Evolutionary conservation across 805 yeast genomes (phyloP), one percentile per base, ranked within the genome.

Genomic region (Wickerhamomyces canadensis): DNA sequence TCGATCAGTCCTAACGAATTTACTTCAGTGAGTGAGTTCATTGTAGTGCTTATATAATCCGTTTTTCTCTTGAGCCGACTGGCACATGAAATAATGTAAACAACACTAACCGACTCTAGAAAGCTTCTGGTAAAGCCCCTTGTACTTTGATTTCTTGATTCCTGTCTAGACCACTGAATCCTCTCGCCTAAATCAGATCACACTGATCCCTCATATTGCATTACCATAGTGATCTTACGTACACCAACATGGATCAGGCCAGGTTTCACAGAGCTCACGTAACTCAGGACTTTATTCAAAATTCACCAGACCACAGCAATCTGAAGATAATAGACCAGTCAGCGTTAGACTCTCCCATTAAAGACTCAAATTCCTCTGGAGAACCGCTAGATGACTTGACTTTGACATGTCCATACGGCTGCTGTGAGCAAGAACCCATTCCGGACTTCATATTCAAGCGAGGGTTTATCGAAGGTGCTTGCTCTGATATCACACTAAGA

Each of bases 401-500:
- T 3, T 5, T 15, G 19, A 29, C 44, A 4, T 58, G 62, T 29
- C 46, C 57, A 4, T 52, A 36, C 37, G 60, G 61, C 0, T 57
- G 62, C 34, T 58, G 62, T 29, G 49, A 41, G n/a, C 33, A 34
- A 3, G 47, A 40, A 27, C 27, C 43, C 6, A 25, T 61, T 8
- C 35, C 51, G 4, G 62, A 56, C 16, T 64, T 62, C 40, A 52
- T 69, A 23, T 54, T 59, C 39, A 54, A 55, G 33, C 51, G 61
- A 27, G 76, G 74, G 1, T 63, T 66, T 42, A 37, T 66, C 6
- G 64, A 66, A 27, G 77, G 77, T 0, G 62, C 60, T 2, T 70
- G 72, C 39, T 65, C 72, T 2, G 78, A 74, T 51, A 69, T 74
- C 25, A 60, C 70, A 0, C 53, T 75, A 9, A 50, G 41, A 39